These are phyloP conservation scores for Trichoderma guizhouense DNA, from an alignment of 2,329 filamentous ascomycete species.

Conservation along the genomic window DNA sequence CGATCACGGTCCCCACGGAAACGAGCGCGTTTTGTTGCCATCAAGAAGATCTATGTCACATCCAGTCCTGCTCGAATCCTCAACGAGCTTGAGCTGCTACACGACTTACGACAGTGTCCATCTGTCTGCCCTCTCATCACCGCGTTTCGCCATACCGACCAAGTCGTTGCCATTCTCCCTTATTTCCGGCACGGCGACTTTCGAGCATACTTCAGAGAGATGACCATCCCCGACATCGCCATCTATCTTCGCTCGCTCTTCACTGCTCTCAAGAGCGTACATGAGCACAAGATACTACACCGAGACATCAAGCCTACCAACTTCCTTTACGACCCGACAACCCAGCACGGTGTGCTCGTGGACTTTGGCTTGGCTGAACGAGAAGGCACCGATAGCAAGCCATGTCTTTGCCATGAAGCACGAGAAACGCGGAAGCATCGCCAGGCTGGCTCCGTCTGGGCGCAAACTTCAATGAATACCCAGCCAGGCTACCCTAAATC, in stretches of 20 bases:
- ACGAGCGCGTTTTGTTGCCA: slow-evolving; percentile 75
- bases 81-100: slow-evolving; percentile 91
- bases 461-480: slow-evolving; percentile 46
- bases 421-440: slow-evolving; percentile 58
- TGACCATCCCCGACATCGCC: slow-evolving; percentile 81
- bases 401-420: slow-evolving; percentile 75
- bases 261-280: slow-evolving; percentile 77
- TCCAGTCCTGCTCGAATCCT: slow-evolving; percentile 90
- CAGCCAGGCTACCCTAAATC: slow-evolving; percentile 79
- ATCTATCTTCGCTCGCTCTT: slow-evolving; percentile 89
- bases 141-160: slow-evolving; percentile 90
- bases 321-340: slow-evolving; percentile 83
- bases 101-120: slow-evolving; percentile 77
- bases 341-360: slow-evolving; percentile 84
- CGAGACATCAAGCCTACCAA: slow-evolving; percentile 98
- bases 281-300: slow-evolving; percentile 81
- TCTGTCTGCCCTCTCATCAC: slow-evolving; percentile 95
- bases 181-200: slow-evolving; percentile 97
- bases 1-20: slow-evolving; percentile 30
- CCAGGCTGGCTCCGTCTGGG: slow-evolving; percentile 56
- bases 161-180: slow-evolving; percentile 90
- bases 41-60: slow-evolving; percentile 99
- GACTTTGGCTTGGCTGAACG: slow-evolving; percentile 96
- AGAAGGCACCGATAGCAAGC: slow-evolving; percentile 71
- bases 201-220: slow-evolving; percentile 86